Conservation (phyloP, 75 land plant species). For the Picea sitchensis region DNA sequence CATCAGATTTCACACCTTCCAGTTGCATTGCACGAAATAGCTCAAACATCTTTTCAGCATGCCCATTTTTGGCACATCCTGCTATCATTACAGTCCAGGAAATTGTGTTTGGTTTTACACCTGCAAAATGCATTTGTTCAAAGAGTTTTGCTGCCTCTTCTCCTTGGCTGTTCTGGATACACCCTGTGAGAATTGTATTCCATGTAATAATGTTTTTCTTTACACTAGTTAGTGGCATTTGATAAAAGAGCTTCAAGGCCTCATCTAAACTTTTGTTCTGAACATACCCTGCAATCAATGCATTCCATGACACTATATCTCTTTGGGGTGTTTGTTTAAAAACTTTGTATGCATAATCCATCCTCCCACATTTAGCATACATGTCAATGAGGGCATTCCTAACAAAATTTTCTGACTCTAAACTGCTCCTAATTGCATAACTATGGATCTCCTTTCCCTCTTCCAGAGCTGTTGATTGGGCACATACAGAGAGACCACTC, state of each 20-base stretch:
- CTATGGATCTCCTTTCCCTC: constrained; percentile 34
- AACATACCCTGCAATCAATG: constrained; percentile 44
- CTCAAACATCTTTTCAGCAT: constrained; percentile 31
- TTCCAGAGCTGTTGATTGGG: constrained; percentile 15
- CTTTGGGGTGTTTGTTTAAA: constrained; percentile 26
- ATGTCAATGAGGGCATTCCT: constrained; percentile 53
- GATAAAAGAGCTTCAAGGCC: constrained; percentile 15
- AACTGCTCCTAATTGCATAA: constrained; percentile 26
- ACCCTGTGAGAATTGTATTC: neutral
- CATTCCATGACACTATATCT: constrained; percentile 56
- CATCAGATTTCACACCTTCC: constrained; percentile 34
- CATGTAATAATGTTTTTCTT: neutral
- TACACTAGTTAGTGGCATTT: constrained; percentile 6
- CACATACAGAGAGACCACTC: constrained; percentile 43
- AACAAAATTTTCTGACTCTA: constrained; percentile 23
- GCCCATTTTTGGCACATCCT: constrained; percentile 25
- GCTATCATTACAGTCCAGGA: neutral
- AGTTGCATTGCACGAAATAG: constrained; percentile 40
- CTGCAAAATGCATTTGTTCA: neutral
- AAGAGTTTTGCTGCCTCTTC: neutral
- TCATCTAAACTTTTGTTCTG: constrained; percentile 6
- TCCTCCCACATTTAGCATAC: constrained; percentile 50
- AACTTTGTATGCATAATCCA: constrained; percentile 23
- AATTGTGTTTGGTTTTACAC: neutral
- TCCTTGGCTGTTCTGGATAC: neutral